phyloP scores from a whole-genome alignment of 352 stramenopile genomes.

The Chrysophaeum taylorii region DNA sequence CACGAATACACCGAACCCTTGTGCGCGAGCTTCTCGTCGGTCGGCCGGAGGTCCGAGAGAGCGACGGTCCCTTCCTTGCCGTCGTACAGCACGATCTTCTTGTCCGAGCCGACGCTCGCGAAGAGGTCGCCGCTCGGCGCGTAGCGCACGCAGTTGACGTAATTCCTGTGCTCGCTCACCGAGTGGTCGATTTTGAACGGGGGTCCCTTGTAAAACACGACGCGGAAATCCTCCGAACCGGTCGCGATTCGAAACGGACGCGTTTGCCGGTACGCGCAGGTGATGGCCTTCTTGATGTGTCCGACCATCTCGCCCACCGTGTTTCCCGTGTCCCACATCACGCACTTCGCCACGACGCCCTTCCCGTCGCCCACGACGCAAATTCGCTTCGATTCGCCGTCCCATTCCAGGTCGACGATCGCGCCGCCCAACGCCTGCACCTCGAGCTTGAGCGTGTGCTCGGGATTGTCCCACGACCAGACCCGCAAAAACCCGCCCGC shows the following conservation, averaged over 20 bases:
- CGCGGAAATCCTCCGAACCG: conserved; percentile 83
- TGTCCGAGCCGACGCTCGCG: conserved; percentile 83
- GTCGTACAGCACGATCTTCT: conserved; percentile 86
- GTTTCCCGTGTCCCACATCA: conserved; percentile 95
- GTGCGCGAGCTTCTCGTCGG: conserved; percentile 42
- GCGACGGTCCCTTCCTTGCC: conserved; percentile 71
- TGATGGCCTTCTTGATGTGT: conserved; percentile 81
- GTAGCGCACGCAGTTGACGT: conserved; percentile 88
- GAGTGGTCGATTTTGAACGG: conserved; percentile 90
- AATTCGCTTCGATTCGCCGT: conserved; percentile 86
- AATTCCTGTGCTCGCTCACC: conserved; percentile 82
- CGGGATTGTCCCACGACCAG: conserved; percentile 90
- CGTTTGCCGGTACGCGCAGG: conserved; percentile 77
- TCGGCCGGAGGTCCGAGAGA: conserved; percentile 51
- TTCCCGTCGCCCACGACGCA: conserved; percentile 31
- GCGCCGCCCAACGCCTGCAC: conserved; percentile 64
- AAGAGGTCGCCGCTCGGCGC: conserved; percentile 71
- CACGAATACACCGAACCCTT: conserved; percentile 86
- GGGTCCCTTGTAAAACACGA: conserved; percentile 83
- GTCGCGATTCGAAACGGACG: conserved; percentile 88
- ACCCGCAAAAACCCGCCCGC: conserved; percentile 76
- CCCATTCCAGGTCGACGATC: conserved; percentile 87
- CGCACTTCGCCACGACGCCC: conserved; percentile 39
- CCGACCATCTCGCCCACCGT: conserved; percentile 81
- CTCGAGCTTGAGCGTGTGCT: conserved; percentile 89